Evolutionary conservation across 2,329 filamentous ascomycete species (phyloP).

Genomic region (Pseudogymnoascus sp.): DNA sequence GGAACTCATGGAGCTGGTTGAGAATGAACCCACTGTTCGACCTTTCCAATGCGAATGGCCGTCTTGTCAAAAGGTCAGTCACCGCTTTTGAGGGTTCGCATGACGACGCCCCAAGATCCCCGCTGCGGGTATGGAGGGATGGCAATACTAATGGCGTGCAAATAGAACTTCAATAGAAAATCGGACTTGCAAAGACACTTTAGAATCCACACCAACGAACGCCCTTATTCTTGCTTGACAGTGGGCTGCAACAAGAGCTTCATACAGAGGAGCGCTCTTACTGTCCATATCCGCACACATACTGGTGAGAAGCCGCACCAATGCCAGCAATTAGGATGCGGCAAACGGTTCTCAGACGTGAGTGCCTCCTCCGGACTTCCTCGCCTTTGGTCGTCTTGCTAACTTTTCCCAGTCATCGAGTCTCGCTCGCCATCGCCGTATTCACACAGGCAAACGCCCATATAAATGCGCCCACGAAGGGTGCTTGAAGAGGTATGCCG

Average conservation of each 20-base stretch:
- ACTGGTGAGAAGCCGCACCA: conserved; percentile 65
- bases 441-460: conserved; percentile 63
- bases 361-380: conserved; percentile 25
- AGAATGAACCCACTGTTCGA: conserved; percentile 53
- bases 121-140: neutral
- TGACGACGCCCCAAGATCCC: neutral
- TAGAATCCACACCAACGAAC: conserved; percentile 63
- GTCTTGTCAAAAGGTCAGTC: conserved; percentile 48
- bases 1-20: conserved; percentile 58
- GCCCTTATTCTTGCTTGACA: conserved; percentile 54
- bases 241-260: conserved; percentile 61
- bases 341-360: conserved; percentile 63
- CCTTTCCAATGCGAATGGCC: conserved; percentile 57
- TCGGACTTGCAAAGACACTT: conserved; percentile 63
- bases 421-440: conserved; percentile 49
- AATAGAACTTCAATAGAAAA: conserved; percentile 63
- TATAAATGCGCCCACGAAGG: conserved; percentile 50
- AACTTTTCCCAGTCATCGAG: conserved; percentile 27
- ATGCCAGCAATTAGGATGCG: conserved; percentile 57
- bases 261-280: conserved; percentile 62
- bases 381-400: conserved; percentile 10
- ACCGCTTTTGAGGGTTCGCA: neutral
- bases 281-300: conserved; percentile 62
- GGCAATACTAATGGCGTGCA: conserved; percentile 11
- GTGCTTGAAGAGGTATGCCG: conserved; percentile 29